Evolutionary conservation across 768 basidiomycete genomes (phyloP).

Genomic region (Tubosaeta sp.): DNA sequence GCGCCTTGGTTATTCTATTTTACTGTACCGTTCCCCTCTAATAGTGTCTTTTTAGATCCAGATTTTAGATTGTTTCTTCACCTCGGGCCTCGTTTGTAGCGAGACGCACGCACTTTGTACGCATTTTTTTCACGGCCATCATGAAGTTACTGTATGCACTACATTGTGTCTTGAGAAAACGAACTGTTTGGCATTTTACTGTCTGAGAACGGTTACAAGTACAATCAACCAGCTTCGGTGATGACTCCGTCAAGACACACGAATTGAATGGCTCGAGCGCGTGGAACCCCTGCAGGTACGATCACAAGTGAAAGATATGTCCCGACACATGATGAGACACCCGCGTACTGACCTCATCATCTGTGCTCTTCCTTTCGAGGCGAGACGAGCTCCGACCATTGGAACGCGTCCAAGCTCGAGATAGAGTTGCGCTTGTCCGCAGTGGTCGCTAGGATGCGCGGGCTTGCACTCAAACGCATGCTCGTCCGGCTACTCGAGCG

Average conservation of each 20-base stretch:
- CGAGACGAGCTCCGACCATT: slow-evolving; percentile 31
- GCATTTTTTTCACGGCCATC: slow-evolving; percentile 11
- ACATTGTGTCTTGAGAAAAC: slow-evolving; percentile 1
- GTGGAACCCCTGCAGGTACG: slow-evolving; percentile 2
- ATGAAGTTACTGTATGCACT: slow-evolving; percentile 16
- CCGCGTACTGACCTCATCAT: background rate
- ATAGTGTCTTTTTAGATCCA: slow-evolving; percentile 21
- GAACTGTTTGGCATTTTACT: background rate
- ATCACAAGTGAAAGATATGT: background rate
- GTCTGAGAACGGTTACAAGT: background rate
- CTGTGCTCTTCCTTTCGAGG: slow-evolving; percentile 27
- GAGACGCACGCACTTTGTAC: slow-evolving; percentile 21
- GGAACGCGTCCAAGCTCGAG: slow-evolving; percentile 29
- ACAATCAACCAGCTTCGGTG: slow-evolving; percentile 4
- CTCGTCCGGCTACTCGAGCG: slow-evolving; percentile 43
- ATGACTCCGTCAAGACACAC: slow-evolving; percentile 5
- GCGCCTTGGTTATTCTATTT: slow-evolving; percentile 1
- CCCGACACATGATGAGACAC: background rate
- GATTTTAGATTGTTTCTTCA: slow-evolving; percentile 23
- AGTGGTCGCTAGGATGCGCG: slow-evolving; percentile 29
- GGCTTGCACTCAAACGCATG: slow-evolving; percentile 30
- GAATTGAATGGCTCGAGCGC: background rate
- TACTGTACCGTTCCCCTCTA: slow-evolving; percentile 4
- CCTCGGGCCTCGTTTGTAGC: slow-evolving; percentile 8
- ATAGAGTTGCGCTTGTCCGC: slow-evolving; percentile 30